Evolutionary conservation across 257 asterid species (phyloP), one percentile per base, ranked within the genome.

Genomic region (Phtheirospermum japonicum): DNA sequence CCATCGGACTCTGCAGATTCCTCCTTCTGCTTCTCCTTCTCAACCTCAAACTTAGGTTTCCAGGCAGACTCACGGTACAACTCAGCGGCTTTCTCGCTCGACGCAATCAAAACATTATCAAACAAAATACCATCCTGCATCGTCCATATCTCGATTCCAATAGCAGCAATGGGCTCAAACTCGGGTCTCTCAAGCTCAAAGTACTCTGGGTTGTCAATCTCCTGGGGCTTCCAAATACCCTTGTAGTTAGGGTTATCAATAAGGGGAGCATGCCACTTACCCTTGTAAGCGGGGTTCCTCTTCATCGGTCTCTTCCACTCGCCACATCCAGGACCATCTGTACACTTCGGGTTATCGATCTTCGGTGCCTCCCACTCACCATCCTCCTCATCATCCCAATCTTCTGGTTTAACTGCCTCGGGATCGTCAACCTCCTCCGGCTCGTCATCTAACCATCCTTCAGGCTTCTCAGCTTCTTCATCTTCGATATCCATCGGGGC

Each of bases 381-480:
- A 77, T 92, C 99, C 79, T 93, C 99, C 37, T 93, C 96, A 51
- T 93, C 97, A 64, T 87, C 97, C 99, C 99, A 93, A 49, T 93
- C 99, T 71, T 89, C 97, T 2, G 97, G 97, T 65, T 93, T 93
- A 7, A 84, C 61, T 11, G 97, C 84, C 73, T 89, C 99, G 0
- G 99, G 97, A 67, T 93, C 97, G 71, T 93, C 96, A 26, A 93
- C 69, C 65, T 89, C 99, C 70, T 87, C 99, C 5, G 99, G 99
- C 72, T 93, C 99, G 55, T 89, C 97, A 79, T 89, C 97, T 76
- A 93, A 82, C 99, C 99, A 93, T 11, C 99, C 97, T 66, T 85
- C 94, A 5, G 99, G 99, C 72, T 93, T 93, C 70, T 50, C 90
- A 20, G 97, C 95, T 6, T 87, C 99, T 71, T 79, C 90, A 59